Evolutionary conservation across 768 basidiomycete genomes (phyloP).

Genomic region (Wakefieldia striispora): DNA sequence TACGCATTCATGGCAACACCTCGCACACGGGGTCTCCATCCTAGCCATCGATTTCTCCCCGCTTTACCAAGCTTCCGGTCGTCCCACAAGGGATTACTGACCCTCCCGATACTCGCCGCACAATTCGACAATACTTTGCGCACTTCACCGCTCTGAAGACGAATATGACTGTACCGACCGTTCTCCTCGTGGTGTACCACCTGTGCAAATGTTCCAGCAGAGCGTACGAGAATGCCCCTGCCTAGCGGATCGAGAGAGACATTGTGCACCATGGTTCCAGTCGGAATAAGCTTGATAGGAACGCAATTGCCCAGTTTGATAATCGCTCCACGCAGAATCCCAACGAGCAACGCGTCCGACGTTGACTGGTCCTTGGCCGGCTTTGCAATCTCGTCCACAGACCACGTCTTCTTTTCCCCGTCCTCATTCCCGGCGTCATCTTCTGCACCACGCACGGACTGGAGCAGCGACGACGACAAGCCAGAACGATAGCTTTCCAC

Average conservation of each 20-base stretch:
- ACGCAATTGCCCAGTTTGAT: conserved; percentile 92
- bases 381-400: conserved; percentile 23
- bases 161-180: conserved; percentile 76
- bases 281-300: conserved; percentile 85
- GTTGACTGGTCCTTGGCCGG: conserved; percentile 34
- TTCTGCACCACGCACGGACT: conserved; percentile 31
- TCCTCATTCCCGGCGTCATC: neutral
- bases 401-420: conserved; percentile 9
- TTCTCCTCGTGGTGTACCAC: conserved; percentile 74
- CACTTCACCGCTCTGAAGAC: conserved; percentile 90
- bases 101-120: conserved; percentile 85
- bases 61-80: conserved; percentile 86
- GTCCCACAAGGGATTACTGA: conserved; percentile 91
- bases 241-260: conserved; percentile 75
- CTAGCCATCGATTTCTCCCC: conserved; percentile 84
- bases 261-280: conserved; percentile 88
- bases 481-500: conserved; percentile 86
- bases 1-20: conserved; percentile 98
- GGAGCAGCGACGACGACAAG: conserved; percentile 71
- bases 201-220: conserved; percentile 84
- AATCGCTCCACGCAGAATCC: conserved; percentile 79
- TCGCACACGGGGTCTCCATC: conserved; percentile 79
- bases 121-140: conserved; percentile 79
- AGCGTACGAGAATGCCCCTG: conserved; percentile 79
- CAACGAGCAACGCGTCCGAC: conserved; percentile 69